phyloP scores from a whole-genome alignment of 352 stramenopile species.

The Phytopythium chamaehyphon region DNA sequence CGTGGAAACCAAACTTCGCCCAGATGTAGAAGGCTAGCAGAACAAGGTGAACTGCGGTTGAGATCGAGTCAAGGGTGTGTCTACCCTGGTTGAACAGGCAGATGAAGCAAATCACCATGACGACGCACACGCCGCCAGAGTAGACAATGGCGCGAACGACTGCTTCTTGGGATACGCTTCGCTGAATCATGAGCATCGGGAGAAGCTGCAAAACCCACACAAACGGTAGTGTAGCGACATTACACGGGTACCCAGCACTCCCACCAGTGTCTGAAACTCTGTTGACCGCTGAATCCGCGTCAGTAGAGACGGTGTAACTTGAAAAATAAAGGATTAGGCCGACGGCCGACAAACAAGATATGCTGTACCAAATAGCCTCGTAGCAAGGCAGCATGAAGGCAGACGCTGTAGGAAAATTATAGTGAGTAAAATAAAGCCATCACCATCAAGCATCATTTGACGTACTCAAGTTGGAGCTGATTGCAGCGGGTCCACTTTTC shows the following conservation, averaged over 20 bases:
- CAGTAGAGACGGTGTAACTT: slow-evolving; percentile 42
- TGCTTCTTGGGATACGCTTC: slow-evolving; percentile 71
- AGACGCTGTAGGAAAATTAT: slow-evolving; percentile 34
- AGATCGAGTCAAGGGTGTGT: slow-evolving; percentile 43
- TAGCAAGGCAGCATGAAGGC: slow-evolving; percentile 88
- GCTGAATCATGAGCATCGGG: slow-evolving; percentile 84
- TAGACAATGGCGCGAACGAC: slow-evolving; percentile 69
- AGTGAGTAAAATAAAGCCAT: background rate
- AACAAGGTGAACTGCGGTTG: slow-evolving; percentile 45
- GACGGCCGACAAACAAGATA: slow-evolving; percentile 44
- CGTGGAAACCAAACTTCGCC: slow-evolving; percentile 76
- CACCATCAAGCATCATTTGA: slow-evolving; percentile 10
- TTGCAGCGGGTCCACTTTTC: slow-evolving; percentile 47
- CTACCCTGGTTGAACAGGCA: slow-evolving; percentile 49
- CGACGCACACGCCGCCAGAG: slow-evolving; percentile 47
- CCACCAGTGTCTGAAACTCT: slow-evolving; percentile 12
- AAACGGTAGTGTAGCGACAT: slow-evolving; percentile 45
- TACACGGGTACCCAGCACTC: slow-evolving; percentile 46
- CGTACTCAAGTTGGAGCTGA: slow-evolving; percentile 74
- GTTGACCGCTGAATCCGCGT: slow-evolving; percentile 15
- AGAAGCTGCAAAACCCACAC: slow-evolving; percentile 76
- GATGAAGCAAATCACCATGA: slow-evolving; percentile 60
- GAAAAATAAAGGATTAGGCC: slow-evolving; percentile 47
- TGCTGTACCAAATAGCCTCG: slow-evolving; percentile 82
- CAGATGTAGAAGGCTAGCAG: slow-evolving; percentile 72